These are phyloP conservation scores for Blepharisma undulans DNA, from an alignment of 169 alveolate species.

Conservation along the genomic window DNA sequence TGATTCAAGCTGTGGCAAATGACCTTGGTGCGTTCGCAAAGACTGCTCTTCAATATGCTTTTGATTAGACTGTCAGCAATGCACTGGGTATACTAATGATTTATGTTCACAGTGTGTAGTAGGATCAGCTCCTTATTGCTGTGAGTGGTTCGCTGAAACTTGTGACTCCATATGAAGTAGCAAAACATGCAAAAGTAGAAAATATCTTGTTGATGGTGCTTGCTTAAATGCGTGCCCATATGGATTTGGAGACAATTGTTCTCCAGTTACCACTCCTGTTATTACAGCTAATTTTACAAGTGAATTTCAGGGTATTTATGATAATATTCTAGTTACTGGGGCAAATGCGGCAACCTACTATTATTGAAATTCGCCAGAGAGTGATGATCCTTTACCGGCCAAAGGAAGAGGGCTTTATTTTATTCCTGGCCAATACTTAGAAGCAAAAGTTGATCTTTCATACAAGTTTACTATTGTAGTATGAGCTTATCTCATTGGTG, in stretches of 20 bases:
- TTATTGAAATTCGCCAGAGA: not conserved
- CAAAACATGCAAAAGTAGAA: not conserved
- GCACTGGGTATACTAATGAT: not conserved
- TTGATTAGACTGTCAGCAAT: not conserved
- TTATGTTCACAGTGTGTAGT: not conserved
- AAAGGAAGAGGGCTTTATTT: not conserved
- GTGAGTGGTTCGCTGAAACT: not conserved
- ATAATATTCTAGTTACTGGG: not conserved
- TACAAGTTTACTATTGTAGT: no score
- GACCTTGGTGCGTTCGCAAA: not conserved
- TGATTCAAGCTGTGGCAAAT: not conserved
- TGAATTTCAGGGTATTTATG: not conserved
- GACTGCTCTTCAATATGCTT: not conserved
- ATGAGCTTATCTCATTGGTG: no score
- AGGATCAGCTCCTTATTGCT: not conserved
- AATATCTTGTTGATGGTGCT: not conserved
- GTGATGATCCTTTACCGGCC: not conserved
- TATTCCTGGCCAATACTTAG: not conserved
- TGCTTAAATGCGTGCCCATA: not conserved
- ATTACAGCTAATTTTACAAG: not conserved
- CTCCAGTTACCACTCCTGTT: not conserved
- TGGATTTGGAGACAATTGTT: not conserved
- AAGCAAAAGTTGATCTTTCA: not conserved
- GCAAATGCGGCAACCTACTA: not conserved
- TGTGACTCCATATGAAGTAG: not conserved